Percentiles rank a stretch among this genome's conserved stretches.
phyloP scores from a whole-genome alignment of 306 rosid genomes.

The Gastrolobium villosum region DNA sequence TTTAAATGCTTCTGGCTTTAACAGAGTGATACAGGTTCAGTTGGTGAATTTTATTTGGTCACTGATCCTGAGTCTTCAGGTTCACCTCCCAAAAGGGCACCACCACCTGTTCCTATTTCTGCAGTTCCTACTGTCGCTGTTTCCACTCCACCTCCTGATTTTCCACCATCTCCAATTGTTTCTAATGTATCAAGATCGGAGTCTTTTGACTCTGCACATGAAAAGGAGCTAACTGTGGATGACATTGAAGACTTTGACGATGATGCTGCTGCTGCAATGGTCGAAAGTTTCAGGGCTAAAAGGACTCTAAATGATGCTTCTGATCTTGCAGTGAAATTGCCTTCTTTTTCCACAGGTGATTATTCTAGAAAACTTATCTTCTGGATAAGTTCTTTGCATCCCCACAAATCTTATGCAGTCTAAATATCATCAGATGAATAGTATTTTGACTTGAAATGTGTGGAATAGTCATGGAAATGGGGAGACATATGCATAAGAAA shows the following conservation, averaged over 20 bases:
- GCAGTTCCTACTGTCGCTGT: slow-evolving; percentile 56
- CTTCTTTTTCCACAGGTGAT: slow-evolving; percentile 93
- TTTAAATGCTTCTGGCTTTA: slow-evolving; percentile 56
- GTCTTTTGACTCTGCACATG: slow-evolving; percentile 80
- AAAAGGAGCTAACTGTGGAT: slow-evolving; percentile 87
- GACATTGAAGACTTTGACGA: slow-evolving; percentile 97
- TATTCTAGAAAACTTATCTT: slow-evolving; percentile 44
- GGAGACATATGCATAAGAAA: background rate
- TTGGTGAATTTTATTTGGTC: slow-evolving; percentile 88
- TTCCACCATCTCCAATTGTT: slow-evolving; percentile 60
- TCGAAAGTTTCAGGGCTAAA: slow-evolving; percentile 64
- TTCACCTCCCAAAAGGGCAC: slow-evolving; percentile 93
- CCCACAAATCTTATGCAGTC: slow-evolving; percentile 7
- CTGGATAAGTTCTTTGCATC: slow-evolving; percentile 38
- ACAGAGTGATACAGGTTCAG: slow-evolving; percentile 86
- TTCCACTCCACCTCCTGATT: slow-evolving; percentile 61
- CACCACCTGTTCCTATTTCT: slow-evolving; percentile 75
- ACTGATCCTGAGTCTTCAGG: slow-evolving; percentile 83
- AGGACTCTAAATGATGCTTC: slow-evolving; percentile 89
- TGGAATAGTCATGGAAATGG: slow-evolving; percentile 28
- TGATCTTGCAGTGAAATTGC: slow-evolving; percentile 83
- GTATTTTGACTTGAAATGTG: slow-evolving; percentile 28
- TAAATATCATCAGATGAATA: slow-evolving; percentile 15
- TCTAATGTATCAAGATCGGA: slow-evolving; percentile 78
- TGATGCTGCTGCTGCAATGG: slow-evolving; percentile 59